Evolutionary conservation across 225 moss, liverwort and hornwort genomes (phyloP).

Genomic region (Polytrichum commune): DNA sequence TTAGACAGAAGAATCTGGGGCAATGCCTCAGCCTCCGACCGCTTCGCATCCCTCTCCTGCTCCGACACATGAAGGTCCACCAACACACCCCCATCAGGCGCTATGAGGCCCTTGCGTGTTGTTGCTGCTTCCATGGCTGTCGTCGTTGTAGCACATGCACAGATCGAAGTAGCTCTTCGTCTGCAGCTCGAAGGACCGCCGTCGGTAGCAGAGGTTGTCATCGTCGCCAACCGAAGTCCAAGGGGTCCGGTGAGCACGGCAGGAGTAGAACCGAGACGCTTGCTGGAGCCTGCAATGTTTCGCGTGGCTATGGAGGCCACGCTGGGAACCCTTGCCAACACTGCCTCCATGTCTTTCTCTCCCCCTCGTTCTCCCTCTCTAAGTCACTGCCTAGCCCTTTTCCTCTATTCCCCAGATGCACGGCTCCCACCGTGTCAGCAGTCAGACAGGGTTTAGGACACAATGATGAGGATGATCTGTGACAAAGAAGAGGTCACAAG

Average conservation of each 20-base stretch:
- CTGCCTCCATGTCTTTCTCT: conserved; percentile 35
- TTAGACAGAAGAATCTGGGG: conserved; percentile 47
- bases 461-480: too few relatives aligned
- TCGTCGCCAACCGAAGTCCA: background rate
- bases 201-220: background rate
- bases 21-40: conserved; percentile 50
- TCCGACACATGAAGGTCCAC: conserved; percentile 69
- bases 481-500: too few relatives aligned
- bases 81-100: conserved; percentile 79
- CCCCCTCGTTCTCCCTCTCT: background rate
- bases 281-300: background rate
- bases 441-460: too few relatives aligned
- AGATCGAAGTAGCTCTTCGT: conserved; percentile 13
- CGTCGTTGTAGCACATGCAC: background rate
- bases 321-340: conserved; percentile 16
- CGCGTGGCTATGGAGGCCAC: conserved; percentile 8
- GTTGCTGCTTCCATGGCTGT: conserved; percentile 1
- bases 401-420: too few relatives aligned
- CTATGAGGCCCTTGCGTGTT: conserved; percentile 49
- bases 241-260: conserved; percentile 6
- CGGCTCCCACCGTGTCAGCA: too few relatives aligned
- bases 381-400: too few relatives aligned
- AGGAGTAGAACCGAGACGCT: conserved; percentile 13
- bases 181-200: conserved; percentile 8
- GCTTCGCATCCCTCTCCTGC: conserved; percentile 33